Evolutionary conservation across 2,329 filamentous ascomycete species (phyloP).

Genomic region (Clarireedia homoeocarpa): DNA sequence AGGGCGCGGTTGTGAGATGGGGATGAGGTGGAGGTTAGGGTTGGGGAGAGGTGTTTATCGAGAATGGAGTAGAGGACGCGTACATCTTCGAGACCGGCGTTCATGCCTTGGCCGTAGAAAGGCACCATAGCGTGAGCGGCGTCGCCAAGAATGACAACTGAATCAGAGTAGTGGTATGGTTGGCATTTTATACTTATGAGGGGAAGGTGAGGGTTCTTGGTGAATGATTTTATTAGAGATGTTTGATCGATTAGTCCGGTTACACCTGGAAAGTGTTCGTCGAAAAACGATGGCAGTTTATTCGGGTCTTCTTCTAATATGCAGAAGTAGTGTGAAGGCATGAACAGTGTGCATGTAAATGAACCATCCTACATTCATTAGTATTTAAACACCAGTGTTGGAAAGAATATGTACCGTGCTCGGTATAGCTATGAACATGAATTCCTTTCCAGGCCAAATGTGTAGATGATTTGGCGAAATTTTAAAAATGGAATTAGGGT

Average conservation of each 20-base stretch:
- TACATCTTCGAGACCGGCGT: conserved; percentile 91
- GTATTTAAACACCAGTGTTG: neutral
- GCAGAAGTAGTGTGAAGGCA: conserved; percentile 63
- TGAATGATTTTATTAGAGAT: conserved; percentile 68
- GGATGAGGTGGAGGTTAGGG: conserved; percentile 39
- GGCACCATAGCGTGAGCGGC: conserved; percentile 97
- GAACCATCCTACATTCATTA: conserved; percentile 61
- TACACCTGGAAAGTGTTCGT: conserved; percentile 79
- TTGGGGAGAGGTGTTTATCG: conserved; percentile 47
- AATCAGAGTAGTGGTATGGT: conserved; percentile 73
- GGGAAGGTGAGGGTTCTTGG: conserved; percentile 78
- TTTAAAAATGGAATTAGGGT: conserved; percentile 47
- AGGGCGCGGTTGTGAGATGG: conserved; percentile 43
- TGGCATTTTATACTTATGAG: conserved; percentile 89
- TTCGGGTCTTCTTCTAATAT: conserved; percentile 56
- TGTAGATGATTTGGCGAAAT: conserved; percentile 92
- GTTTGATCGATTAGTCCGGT: conserved; percentile 59
- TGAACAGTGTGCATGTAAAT: conserved; percentile 92
- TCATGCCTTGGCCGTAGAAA: conserved; percentile 98
- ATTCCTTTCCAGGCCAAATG: conserved; percentile 90
- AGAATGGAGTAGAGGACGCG: conserved; percentile 76
- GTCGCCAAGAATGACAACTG: conserved; percentile 81
- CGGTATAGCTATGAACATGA: conserved; percentile 98
- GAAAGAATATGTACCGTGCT: conserved; percentile 31
- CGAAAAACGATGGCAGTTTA: conserved; percentile 64